These are phyloP conservation scores for Tulasnella sp. DNA, from an alignment of 768 basidiomycete species.

Conservation along the genomic window DNA sequence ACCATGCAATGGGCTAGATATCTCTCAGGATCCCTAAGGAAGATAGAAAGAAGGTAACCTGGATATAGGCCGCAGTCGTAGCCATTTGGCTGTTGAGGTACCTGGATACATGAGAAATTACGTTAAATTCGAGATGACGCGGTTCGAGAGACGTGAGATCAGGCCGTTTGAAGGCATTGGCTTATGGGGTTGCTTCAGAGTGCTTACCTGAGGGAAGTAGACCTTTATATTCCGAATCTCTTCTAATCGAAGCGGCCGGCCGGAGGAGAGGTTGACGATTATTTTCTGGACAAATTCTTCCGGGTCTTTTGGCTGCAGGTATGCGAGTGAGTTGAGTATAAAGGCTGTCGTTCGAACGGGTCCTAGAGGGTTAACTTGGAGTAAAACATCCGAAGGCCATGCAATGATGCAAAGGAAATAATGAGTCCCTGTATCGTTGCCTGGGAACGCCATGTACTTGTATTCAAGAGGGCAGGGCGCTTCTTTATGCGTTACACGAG, in stretches of 20 bases:
- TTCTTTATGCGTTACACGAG: background rate
- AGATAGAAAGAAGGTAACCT: too few species aligned
- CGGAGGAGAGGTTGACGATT: background rate
- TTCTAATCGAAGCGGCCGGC: background rate
- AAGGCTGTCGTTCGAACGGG: background rate
- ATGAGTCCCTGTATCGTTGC: background rate
- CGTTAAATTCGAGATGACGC: too few species aligned
- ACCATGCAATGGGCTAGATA: too few species aligned
- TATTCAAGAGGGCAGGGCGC: background rate
- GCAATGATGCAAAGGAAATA: background rate
- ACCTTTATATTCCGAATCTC: background rate
- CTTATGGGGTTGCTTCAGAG: too few species aligned
- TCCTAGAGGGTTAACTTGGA: background rate
- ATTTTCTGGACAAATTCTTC: background rate
- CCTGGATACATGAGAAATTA: too few species aligned
- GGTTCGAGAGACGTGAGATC: too few species aligned
- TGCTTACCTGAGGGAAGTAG: background rate
- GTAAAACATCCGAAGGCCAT: background rate
- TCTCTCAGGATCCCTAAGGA: too few species aligned
- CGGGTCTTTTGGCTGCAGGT: background rate
- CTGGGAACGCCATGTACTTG: background rate
- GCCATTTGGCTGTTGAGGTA: too few species aligned
- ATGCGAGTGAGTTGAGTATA: background rate
- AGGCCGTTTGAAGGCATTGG: too few species aligned
- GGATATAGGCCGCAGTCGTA: too few species aligned